Evolutionary conservation across 768 basidiomycete genomes (phyloP).

Genomic region (Lactarius psammicola): DNA sequence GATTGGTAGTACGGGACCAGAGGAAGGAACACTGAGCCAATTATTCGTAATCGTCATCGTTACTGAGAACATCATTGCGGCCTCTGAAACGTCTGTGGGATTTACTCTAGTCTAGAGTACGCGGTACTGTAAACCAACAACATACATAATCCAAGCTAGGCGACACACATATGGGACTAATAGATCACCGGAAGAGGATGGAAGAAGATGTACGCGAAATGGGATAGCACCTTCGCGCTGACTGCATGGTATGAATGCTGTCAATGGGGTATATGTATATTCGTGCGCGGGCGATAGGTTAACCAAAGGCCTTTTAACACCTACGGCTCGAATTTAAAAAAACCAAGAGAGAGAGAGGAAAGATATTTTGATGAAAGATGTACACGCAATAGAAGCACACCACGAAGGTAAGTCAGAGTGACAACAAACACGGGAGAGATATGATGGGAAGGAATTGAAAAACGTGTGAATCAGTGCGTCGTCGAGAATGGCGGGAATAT

Average conservation of each 20-base stretch:
- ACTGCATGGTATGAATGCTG: not conserved
- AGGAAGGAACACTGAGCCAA: not conserved
- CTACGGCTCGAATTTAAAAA: no score
- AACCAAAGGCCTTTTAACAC: slow-evolving; percentile 12
- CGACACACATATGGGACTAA: slow-evolving; percentile 15
- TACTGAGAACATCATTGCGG: not conserved
- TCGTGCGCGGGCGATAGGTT: slow-evolving; percentile 1
- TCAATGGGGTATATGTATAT: slow-evolving; percentile 13
- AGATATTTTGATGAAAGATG: slow-evolving; percentile 4
- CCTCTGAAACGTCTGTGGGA: not conserved
- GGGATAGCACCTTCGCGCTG: not conserved
- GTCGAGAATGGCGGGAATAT: slow-evolving; percentile 40
- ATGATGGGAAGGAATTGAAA: slow-evolving; percentile 15
- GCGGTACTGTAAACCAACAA: slow-evolving; percentile 4
- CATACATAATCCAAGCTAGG: slow-evolving; percentile 18
- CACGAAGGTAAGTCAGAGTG: slow-evolving; percentile 6
- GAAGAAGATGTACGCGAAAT: not conserved
- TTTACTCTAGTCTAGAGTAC: slow-evolving; percentile 1
- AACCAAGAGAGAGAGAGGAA: not conserved
- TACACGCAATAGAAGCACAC: slow-evolving; percentile 22
- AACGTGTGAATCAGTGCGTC: slow-evolving; percentile 4
- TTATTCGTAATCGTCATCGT: no score
- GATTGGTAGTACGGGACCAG: not conserved
- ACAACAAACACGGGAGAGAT: slow-evolving; percentile 14
- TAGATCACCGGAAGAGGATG: slow-evolving; percentile 1